Percentiles rank a stretch among this genome's conserved stretches.
phyloP scores from a whole-genome alignment of 169 alveolate genomes.

The Plasmodium chabaudi region DNA sequence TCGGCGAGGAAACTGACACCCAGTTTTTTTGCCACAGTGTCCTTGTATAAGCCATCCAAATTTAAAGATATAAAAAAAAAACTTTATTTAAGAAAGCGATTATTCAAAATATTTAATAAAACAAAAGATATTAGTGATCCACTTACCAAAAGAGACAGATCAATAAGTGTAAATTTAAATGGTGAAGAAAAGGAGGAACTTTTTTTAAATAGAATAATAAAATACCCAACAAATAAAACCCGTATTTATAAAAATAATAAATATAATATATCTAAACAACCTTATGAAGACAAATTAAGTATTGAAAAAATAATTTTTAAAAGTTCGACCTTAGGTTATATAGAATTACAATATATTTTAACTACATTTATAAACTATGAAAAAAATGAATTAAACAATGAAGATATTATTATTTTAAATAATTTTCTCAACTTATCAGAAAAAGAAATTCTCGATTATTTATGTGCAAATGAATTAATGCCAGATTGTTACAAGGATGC shows the following conservation, averaged over 20 bases:
- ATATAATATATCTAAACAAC: constrained; percentile 29
- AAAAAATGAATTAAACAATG: constrained; percentile 17
- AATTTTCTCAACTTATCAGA: constrained; percentile 58
- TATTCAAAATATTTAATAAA: constrained; percentile 19
- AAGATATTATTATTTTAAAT: constrained; percentile 32
- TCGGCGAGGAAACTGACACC: neutral
- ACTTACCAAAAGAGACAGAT: constrained; percentile 6
- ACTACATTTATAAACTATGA: constrained; percentile 54
- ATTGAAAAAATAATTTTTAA: constrained; percentile 55
- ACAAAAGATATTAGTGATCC: no score
- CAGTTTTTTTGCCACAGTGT: constrained; percentile 40
- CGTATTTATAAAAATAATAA: constrained; percentile 65
- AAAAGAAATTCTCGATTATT: constrained; percentile 64
- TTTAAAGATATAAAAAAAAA: constrained; percentile 51
- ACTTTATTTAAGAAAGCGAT: constrained; percentile 46
- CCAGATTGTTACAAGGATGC: constrained; percentile 37
- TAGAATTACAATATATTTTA: constrained; percentile 69
- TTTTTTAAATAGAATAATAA: constrained; percentile 24
- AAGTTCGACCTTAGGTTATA: constrained; percentile 33
- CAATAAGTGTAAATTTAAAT: neutral
- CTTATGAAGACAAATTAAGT: neutral
- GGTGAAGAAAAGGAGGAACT: constrained; percentile 2
- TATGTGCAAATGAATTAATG: constrained; percentile 40
- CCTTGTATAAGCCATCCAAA: constrained; percentile 66
- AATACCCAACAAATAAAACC: constrained; percentile 25